Evolutionary conservation across 2,329 filamentous ascomycete species (phyloP).

Genomic region (Penicillium italicum): DNA sequence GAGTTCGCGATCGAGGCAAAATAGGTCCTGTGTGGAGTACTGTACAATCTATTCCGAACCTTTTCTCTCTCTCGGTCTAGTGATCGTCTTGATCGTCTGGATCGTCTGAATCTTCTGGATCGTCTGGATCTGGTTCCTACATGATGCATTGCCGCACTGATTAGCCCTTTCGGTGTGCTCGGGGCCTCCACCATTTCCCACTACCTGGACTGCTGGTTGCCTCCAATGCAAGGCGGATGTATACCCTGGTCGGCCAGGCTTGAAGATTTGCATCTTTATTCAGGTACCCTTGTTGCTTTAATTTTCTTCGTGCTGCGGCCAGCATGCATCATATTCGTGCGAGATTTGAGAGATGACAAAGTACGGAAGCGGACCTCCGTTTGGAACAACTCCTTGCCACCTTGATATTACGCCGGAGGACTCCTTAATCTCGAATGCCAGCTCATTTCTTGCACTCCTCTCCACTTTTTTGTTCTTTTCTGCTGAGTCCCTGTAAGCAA

Average conservation of each 20-base stretch:
- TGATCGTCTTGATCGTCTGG: too few relatives aligned
- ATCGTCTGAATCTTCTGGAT: not conserved
- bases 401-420: not conserved
- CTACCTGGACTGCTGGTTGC: constrained; percentile 21
- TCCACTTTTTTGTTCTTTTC: not conserved
- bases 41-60: not conserved
- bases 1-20: constrained; percentile 12
- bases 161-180: not conserved
- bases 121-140: not conserved
- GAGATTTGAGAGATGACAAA: not conserved
- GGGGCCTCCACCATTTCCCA: constrained; percentile 9
- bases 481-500: not conserved
- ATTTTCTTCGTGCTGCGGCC: not conserved
- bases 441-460: not conserved
- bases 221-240: constrained; percentile 25
- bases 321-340: constrained; percentile 8
- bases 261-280: constrained; percentile 12
- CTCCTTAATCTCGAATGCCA: not conserved
- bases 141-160: not conserved
- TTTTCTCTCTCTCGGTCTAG: not conserved
- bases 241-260: not conserved
- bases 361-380: not conserved
- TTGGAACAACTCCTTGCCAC: not conserved
- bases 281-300: constrained; percentile 19
- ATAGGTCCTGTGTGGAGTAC: not conserved